Evolutionary conservation across 1,284 basidiomycete genomes (phyloP), one percentile per base, ranked within the genome.

Genomic region (Athelia psychrophila): DNA sequence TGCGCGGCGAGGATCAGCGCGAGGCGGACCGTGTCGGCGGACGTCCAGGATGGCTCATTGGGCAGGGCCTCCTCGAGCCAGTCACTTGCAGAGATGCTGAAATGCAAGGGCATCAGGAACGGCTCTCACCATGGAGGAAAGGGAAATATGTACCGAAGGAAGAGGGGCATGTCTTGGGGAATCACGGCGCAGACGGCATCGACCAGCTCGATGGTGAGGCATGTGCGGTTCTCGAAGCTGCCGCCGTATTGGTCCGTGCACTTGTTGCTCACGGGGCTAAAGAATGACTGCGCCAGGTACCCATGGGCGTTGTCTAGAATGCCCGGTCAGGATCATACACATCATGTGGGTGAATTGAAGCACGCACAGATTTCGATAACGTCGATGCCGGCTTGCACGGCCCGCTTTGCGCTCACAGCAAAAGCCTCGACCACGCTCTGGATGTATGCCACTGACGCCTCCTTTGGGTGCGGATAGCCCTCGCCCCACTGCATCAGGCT

Each of bases 161-260:
- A 85, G 16, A 91, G 66, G 0, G 88, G 86, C 70, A 80, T 83
- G n/a, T 76, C 65, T 5, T 72, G 60, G 0, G 81, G 81, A 61
- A 86, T 85, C 23, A 76, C 72, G 22, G 71, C 73, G 15, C 84
- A 72, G 2, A 85, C 66, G 3, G 74, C 66, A 51, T 78, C 69
- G 19, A 81, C 76, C 32, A 88, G 66, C 61, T 86, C 80, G 15
- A 90, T 65, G 2, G 78, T 74, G 5, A 89, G 64, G 15, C 86
- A 71, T 25, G 77, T 75, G 40, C 87, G 78, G 64, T 89, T 89
- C 62, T 88, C 85, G 57, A 88, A 83, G 58, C 75, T 79, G 2
- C 89, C 89, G 4, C 88, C 88, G 60, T 91, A 92, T 57, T 81
- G 66, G 63, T 91, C 89, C 2, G 77, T 85, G 12, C 88, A 79